Conservation (phyloP, 305 asterid genomes). For the Fraxinus latifolia region DNA sequence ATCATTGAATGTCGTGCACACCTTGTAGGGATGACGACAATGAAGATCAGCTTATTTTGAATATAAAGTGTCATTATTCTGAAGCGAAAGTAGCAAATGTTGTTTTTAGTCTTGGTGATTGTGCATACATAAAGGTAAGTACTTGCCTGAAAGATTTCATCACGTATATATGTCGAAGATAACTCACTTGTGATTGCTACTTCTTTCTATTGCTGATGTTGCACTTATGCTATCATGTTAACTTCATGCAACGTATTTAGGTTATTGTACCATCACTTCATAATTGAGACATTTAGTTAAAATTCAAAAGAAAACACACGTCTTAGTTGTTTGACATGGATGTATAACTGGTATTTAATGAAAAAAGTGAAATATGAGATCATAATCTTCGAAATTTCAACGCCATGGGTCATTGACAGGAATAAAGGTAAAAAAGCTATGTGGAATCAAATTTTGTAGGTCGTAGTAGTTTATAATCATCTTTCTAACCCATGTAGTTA, state of each 20-base stretch:
- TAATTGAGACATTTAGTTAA: not conserved
- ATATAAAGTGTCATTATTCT: slow-evolving; percentile 58
- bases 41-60: slow-evolving; percentile 40
- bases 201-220: not conserved
- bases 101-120: slow-evolving; percentile 62
- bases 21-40: slow-evolving; percentile 30
- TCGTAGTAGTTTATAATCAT: not conserved
- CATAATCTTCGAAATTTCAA: not conserved
- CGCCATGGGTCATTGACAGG: not conserved
- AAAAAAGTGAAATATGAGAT: not conserved
- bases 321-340: not conserved
- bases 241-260: not conserved
- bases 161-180: not conserved
- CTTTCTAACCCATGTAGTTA: not conserved
- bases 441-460: not conserved
- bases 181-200: slow-evolving; percentile 1
- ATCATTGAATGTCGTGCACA: slow-evolving; percentile 17
- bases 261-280: slow-evolving; percentile 3
- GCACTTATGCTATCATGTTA: slow-evolving; percentile 2
- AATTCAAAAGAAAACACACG: not conserved
- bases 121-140: slow-evolving; percentile 66
- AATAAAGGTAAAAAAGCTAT: not conserved
- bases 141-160: not conserved
- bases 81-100: slow-evolving; percentile 52
- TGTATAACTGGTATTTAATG: not conserved